Evolutionary conservation across 768 basidiomycete species (phyloP).

Genomic region (Termitomyces sp.): DNA sequence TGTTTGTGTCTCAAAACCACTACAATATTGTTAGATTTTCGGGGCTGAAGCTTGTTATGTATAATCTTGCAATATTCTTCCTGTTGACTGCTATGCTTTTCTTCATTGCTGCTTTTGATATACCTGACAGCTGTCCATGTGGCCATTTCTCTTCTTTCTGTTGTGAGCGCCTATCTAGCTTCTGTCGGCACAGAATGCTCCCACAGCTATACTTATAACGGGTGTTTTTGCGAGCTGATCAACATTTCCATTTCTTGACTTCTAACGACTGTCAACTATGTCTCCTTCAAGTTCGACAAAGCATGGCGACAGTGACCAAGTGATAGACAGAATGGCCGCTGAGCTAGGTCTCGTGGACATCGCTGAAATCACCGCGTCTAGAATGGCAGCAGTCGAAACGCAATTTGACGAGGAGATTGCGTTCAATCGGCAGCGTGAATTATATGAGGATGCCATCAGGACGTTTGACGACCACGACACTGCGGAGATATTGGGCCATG

Average conservation of each 20-base stretch:
- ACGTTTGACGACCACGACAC: constrained; percentile 3
- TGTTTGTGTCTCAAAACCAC: background rate
- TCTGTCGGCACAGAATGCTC: background rate
- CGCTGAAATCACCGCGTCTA: background rate
- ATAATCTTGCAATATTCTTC: background rate
- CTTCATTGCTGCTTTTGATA: background rate
- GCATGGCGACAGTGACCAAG: background rate
- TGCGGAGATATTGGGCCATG: constrained; percentile 8
- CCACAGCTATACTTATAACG: background rate
- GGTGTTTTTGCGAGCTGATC: background rate
- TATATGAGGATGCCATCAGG: background rate
- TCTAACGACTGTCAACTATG: background rate
- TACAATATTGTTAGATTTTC: background rate
- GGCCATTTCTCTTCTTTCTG: background rate
- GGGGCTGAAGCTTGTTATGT: background rate
- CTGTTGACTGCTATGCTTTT: background rate
- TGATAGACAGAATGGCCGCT: constrained; percentile 2
- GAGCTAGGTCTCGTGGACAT: constrained; percentile 4
- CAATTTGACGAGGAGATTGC: constrained; percentile 15
- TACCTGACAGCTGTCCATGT: background rate
- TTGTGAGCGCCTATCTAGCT: background rate
- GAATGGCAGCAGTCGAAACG: constrained; percentile 11
- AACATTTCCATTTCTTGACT: background rate
- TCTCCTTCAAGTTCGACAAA: background rate
- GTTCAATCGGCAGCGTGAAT: constrained; percentile 7